A percentile compares a stretch with the other conserved stretches of the same genome.
These are phyloP conservation scores for Thraustotheca clavata DNA, from an alignment of 352 stramenopile genomes.

Conservation along the genomic window DNA sequence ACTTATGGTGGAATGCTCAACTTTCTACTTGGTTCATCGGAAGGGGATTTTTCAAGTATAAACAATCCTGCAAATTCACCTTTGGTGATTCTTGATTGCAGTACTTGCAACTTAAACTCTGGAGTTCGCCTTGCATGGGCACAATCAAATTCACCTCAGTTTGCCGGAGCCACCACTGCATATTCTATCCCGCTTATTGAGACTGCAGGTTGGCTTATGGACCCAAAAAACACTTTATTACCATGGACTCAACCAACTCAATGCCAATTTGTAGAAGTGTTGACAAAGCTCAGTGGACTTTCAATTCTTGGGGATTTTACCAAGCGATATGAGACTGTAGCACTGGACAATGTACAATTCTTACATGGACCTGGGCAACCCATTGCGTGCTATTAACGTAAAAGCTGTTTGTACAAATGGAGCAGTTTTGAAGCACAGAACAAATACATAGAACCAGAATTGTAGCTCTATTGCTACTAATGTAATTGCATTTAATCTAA, in stretches of 20 bases:
- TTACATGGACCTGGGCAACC: conserved; percentile 45
- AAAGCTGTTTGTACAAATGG: neutral
- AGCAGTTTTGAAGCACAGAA: conserved; percentile 1
- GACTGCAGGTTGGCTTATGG: conserved; percentile 79
- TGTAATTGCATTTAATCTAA: neutral
- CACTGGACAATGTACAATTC: conserved; percentile 75
- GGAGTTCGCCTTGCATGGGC: conserved; percentile 83
- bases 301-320: conserved; percentile 89
- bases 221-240: conserved; percentile 85
- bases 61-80: conserved; percentile 53
- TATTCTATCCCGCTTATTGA: conserved; percentile 78
- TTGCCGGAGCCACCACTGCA: conserved; percentile 69
- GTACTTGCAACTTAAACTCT: conserved; percentile 65
- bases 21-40: conserved; percentile 86
- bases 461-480: neutral
- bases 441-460: too few relatives aligned
- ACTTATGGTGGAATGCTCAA: conserved; percentile 84
- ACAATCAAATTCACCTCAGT: conserved; percentile 61
- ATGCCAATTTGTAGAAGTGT: conserved; percentile 84
- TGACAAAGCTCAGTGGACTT: conserved; percentile 76
- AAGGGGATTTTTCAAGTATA: conserved; percentile 77
- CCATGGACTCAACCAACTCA: conserved; percentile 54
- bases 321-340: conserved; percentile 81
- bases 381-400: conserved; percentile 29
- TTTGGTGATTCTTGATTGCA: conserved; percentile 82